Evolutionary conservation across 2,329 filamentous ascomycete genomes (phyloP).

Genomic region (Lecanicillium sp.): DNA sequence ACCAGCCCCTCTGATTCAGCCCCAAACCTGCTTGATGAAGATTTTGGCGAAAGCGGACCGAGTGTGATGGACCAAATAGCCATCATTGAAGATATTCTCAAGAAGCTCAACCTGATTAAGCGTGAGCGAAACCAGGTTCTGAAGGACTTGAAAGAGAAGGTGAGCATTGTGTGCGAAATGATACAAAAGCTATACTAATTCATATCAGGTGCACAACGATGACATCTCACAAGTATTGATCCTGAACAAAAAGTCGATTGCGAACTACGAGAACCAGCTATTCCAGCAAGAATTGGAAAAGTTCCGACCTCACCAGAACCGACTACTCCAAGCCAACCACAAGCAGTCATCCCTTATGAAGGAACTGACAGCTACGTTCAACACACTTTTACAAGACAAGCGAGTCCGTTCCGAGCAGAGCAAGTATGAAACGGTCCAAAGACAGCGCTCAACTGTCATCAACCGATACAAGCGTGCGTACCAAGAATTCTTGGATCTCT

Average conservation of each 20-base stretch:
- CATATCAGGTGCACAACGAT: conserved; percentile 74
- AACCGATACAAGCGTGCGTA: conserved; percentile 86
- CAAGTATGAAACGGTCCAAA: conserved; percentile 85
- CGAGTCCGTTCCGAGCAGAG: conserved; percentile 88
- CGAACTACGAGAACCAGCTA: conserved; percentile 83
- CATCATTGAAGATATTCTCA: conserved; percentile 81
- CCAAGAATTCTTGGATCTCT: conserved; percentile 85
- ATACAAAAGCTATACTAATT: not conserved
- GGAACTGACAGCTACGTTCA: conserved; percentile 83
- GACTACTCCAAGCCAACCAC: conserved; percentile 86
- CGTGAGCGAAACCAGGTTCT: conserved; percentile 84
- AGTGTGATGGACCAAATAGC: conserved; percentile 87
- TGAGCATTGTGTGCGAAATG: conserved; percentile 34
- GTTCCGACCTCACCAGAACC: conserved; percentile 86
- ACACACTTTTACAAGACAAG: conserved; percentile 85
- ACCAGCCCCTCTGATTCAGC: conserved; percentile 58
- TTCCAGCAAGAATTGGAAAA: conserved; percentile 98
- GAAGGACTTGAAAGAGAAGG: conserved; percentile 97
- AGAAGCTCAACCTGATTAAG: conserved; percentile 88
- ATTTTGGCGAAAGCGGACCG: conserved; percentile 73
- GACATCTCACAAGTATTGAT: conserved; percentile 98
- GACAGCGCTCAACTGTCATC: conserved; percentile 74
- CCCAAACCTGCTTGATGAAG: conserved; percentile 80
- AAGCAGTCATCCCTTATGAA: conserved; percentile 94
- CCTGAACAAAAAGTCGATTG: conserved; percentile 93